phyloP scores from a whole-genome alignment of 306 rosid species.

The Albizia julibrissin region DNA sequence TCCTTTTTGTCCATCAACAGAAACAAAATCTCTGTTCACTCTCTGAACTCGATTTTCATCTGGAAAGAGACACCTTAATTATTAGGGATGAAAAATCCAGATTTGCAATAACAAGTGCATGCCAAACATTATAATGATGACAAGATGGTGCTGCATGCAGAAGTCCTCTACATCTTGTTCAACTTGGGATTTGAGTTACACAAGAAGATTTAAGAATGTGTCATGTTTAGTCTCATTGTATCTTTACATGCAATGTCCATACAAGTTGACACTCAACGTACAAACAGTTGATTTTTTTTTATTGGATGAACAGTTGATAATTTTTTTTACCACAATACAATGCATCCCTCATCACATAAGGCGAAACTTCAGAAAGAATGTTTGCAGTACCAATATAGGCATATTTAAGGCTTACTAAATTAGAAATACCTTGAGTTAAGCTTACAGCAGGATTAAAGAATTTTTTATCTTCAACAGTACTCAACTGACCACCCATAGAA shows the following conservation, averaged over 20 bases:
- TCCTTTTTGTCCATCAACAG: conserved; percentile 71
- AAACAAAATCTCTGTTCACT: conserved; percentile 59
- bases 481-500: conserved; percentile 55
- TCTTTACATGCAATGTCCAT: conserved; percentile 7
- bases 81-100: conserved; percentile 25
- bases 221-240: not conserved
- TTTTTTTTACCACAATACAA: not conserved
- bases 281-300: not conserved
- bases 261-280: not conserved
- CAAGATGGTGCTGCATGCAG: conserved; percentile 10
- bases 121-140: conserved; percentile 29
- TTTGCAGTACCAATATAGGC: conserved; percentile 43
- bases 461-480: conserved; percentile 56
- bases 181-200: conserved; percentile 5
- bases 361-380: not conserved
- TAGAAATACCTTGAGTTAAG: conserved; percentile 61
- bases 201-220: not conserved
- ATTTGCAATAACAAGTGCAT: conserved; percentile 12
- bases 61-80: conserved; percentile 37
- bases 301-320: not conserved
- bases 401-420: conserved; percentile 46
- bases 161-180: not conserved
- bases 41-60: conserved; percentile 73
- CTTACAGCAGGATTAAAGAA: conserved; percentile 52
- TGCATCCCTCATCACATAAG: not conserved